Conservation (phyloP, 2,329 filamentous ascomycete genomes). For the Penicillium fuscoglaucum region DNA sequence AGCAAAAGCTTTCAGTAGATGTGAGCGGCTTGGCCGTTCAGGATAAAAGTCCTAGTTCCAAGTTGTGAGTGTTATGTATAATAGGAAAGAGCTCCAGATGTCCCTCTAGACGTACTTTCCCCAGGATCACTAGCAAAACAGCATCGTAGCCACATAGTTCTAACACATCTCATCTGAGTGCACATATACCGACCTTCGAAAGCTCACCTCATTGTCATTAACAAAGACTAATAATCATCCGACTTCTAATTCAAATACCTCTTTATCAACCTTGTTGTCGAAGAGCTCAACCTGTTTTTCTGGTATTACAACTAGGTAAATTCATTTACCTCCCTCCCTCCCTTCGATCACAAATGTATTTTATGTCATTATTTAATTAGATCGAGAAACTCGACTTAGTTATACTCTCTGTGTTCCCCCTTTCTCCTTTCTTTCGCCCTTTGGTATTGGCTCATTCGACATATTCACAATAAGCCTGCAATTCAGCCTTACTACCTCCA, state of each 20-base stretch:
- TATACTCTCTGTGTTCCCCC: background rate
- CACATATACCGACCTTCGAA: background rate
- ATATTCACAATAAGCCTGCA: background rate
- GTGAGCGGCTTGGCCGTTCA: slow-evolving; percentile 53
- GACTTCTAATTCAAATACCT: background rate
- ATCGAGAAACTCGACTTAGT: background rate
- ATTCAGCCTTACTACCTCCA: background rate
- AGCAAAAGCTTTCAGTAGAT: slow-evolving; percentile 59
- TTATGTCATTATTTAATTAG: too few species aligned
- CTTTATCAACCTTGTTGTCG: too few species aligned
- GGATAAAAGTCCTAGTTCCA: background rate
- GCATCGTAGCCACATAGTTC: background rate
- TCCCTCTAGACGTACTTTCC: background rate
- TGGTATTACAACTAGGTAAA: background rate
- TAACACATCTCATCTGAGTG: background rate
- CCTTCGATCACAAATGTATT: background rate
- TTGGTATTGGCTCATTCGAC: background rate
- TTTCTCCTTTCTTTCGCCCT: background rate
- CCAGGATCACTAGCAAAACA: background rate
- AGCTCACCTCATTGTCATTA: background rate
- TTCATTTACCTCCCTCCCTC: background rate
- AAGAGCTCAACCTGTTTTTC: background rate
- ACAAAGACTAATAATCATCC: background rate
- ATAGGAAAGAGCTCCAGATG: background rate
- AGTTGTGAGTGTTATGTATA: background rate